phyloP scores from a whole-genome alignment of 495 filamentous ascomycete genomes.

The Letharia lupina region DNA sequence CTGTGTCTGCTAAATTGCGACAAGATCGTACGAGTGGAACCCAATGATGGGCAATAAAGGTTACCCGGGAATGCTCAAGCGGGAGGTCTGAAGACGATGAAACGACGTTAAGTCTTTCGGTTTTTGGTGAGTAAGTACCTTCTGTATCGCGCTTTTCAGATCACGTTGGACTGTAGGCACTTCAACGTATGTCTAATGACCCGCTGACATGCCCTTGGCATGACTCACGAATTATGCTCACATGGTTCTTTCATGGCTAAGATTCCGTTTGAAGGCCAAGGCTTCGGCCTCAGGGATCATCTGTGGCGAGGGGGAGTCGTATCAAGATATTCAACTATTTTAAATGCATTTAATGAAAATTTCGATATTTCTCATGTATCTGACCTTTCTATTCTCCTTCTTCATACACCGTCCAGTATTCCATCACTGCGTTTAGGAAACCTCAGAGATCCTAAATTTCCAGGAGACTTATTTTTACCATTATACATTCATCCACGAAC shows the following conservation, averaged over 20 bases:
- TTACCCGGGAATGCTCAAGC: background rate
- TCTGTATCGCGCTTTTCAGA: background rate
- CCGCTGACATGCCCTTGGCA: background rate
- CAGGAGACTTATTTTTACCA: background rate
- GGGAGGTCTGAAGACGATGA: background rate
- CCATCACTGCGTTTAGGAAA: background rate
- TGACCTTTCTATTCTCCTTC: background rate
- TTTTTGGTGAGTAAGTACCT: background rate
- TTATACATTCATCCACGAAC: background rate
- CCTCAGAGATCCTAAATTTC: background rate
- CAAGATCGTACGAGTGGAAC: constrained; percentile 50
- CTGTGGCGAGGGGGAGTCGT: background rate
- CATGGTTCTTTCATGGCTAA: background rate
- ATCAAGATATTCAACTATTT: background rate
- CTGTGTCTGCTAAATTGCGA: constrained; percentile 59
- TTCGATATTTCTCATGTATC: background rate
- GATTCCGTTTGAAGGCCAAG: background rate
- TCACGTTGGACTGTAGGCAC: background rate
- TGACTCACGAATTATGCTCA: background rate
- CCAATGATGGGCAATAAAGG: background rate
- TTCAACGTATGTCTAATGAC: background rate
- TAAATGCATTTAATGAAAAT: background rate
- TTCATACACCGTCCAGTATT: background rate
- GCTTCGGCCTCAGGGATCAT: background rate
- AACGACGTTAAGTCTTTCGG: background rate